Base-by-base conservation (phyloP, 78 protist genomes). In the Dictyostelium firmibasis region DNA sequence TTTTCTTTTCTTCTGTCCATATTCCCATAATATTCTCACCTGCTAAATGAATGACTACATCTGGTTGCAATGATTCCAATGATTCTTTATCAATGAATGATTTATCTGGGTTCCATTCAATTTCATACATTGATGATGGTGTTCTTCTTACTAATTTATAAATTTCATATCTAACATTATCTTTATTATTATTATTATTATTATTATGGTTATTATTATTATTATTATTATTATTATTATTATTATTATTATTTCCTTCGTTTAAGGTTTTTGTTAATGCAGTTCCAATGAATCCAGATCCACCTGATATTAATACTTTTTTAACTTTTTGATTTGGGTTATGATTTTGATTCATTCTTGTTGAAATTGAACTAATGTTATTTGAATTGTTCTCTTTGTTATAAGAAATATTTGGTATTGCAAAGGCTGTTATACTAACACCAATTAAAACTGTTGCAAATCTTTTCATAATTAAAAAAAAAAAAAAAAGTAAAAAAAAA, bases 1-100 rank as follows among this genome's bases (percentile, higher is more conserved):
- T 83, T 67, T 89, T 89, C 57, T 89, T 89, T 5, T 89, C 84
- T 69, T 89, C 94, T 6, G 86, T 89, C 94, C 94, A 89, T 14
- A 81, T 35, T 18, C 87, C 86, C 8, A 69, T 2, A 1, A 81
- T 81, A 69, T 78, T 81, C 75, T 89, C 94, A 23, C 94, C 94
- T 2, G 82, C 81, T 35, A 89, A 35, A 75, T 81, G 57, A 16
- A 89, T 75, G 1, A 89, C 87, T 23, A 89, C 50, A 41, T 89
- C 83, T 9, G 94, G 94, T 33, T n/a, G 67, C 1, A 89, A 10
- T 11, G n/a, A 29, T 14, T 78, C 85, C 13, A 89, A 69, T 27
- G 86, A 69, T 6, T 89, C 41, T 11, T 16, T 67, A 69, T 89
- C 94, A 38, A 89, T 36, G 1, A 41, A 31, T 16, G 83, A 67